Conservation (phyloP, 345 rosid species). For the Arabidopsis arenosa region DNA sequence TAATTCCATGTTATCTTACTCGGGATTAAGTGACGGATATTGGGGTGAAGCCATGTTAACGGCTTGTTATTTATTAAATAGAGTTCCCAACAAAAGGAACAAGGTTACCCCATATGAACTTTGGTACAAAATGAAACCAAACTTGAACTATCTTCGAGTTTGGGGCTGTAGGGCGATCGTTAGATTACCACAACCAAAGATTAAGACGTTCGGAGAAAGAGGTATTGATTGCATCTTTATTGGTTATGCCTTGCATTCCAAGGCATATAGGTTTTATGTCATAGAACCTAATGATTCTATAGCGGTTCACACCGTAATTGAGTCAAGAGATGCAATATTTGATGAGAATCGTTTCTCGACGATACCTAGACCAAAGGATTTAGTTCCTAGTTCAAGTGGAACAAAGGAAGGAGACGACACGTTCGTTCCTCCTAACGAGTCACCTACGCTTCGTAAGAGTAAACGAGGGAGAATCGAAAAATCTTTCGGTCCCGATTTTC, state of each 20-base stretch:
- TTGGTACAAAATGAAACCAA: too few species aligned
- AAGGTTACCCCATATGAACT: too few species aligned
- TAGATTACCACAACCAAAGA: too few species aligned
- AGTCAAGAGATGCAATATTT: conserved; percentile 27
- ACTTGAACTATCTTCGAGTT: too few species aligned
- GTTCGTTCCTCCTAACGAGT: background rate
- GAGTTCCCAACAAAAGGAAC: too few species aligned
- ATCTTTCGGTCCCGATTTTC: background rate
- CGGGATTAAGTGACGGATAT: too few species aligned
- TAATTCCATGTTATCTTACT: too few species aligned
- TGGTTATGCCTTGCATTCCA: conserved; percentile 7
- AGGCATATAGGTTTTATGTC: conserved; percentile 15
- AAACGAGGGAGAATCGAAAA: background rate
- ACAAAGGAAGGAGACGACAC: background rate
- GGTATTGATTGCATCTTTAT: conserved; percentile 20
- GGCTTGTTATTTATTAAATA: too few species aligned
- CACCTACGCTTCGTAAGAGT: background rate
- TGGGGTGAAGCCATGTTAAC: too few species aligned
- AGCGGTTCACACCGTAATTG: background rate
- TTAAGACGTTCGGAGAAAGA: too few species aligned
- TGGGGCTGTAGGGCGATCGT: too few species aligned
- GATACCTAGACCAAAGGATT: background rate
- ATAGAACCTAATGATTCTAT: conserved; percentile 22
- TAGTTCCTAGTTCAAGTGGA: background rate
- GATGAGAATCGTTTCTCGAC: conserved; percentile 1